Percentiles rank a stretch among this genome's conserved stretches.
Conservation (phyloP, 2,329 filamentous ascomycete genomes). For the Paracoccidioides brasiliensis region DNA sequence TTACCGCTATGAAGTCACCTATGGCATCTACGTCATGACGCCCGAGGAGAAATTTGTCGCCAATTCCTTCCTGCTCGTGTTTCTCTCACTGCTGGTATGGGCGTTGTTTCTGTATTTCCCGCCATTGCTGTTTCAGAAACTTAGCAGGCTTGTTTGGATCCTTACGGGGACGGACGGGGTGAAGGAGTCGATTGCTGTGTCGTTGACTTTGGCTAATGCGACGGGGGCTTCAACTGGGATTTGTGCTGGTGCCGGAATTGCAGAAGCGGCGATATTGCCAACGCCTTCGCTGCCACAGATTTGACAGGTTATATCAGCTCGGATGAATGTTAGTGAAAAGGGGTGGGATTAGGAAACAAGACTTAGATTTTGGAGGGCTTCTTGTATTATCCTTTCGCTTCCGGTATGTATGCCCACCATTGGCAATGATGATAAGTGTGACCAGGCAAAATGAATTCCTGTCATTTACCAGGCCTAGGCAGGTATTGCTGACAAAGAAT, state of each 20-base stretch:
- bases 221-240: neutral
- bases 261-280: neutral
- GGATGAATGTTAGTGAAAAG: neutral
- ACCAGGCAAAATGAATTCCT: neutral
- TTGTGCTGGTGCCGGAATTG: neutral
- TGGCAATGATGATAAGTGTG: too few relatives aligned
- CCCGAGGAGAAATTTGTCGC: constrained; percentile 31
- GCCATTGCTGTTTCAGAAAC: constrained; percentile 24
- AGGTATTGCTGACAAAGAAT: constrained; percentile 3
- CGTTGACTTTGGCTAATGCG: neutral
- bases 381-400: neutral
- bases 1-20: constrained; percentile 37
- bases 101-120: constrained; percentile 26
- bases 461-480: neutral
- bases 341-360: neutral
- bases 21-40: constrained; percentile 32
- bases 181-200: constrained; percentile 15
- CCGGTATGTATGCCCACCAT: neutral
- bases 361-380: too few relatives aligned
- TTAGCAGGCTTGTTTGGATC: constrained; percentile 24
- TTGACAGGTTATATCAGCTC: neutral
- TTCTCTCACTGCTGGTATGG: constrained; percentile 25
- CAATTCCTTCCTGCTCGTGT: constrained; percentile 28
- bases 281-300: neutral
- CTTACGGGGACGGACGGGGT: constrained; percentile 25